Percentiles rank a stretch among this genome's conserved stretches.
phyloP scores from a whole-genome alignment of 176 grass and related monocot species.

The Rhynchospora tenuis region DNA sequence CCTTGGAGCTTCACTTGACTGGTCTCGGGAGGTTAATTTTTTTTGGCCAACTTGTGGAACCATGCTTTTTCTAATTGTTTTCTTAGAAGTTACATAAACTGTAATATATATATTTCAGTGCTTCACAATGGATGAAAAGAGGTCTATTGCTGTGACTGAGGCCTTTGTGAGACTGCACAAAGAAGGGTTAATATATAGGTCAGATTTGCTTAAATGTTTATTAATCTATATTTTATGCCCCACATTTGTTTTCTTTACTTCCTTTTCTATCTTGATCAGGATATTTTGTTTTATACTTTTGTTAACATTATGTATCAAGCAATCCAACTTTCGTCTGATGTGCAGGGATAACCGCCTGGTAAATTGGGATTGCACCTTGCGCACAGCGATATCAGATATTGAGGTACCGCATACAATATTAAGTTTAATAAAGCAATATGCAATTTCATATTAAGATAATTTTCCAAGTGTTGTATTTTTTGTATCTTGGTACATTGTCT shows the following conservation, averaged over 20 bases:
- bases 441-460: not conserved
- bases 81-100: constrained; percentile 18
- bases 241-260: not conserved
- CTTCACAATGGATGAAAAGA: constrained; percentile 92
- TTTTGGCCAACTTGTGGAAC: not conserved
- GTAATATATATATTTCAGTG: constrained; percentile 43
- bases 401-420: constrained; percentile 36
- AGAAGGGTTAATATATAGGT: constrained; percentile 88
- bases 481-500: not conserved
- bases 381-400: constrained; percentile 89
- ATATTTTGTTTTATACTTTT: constrained; percentile 11
- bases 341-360: constrained; percentile 77
- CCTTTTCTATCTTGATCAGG: not conserved
- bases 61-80: not conserved
- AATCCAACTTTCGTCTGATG: constrained; percentile 9
- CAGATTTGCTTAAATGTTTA: constrained; percentile 1
- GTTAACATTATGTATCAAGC: constrained; percentile 9
- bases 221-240: not conserved
- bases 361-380: constrained; percentile 94
- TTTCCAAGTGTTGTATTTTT: not conserved
- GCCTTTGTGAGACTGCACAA: constrained; percentile 85
- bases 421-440: not conserved
- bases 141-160: constrained; percentile 79
- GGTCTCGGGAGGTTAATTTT: constrained; percentile 68
- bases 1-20: constrained; percentile 89